Evolutionary conservation across 495 filamentous ascomycete genomes (phyloP).

Genomic region (Xylaria cubensis): DNA sequence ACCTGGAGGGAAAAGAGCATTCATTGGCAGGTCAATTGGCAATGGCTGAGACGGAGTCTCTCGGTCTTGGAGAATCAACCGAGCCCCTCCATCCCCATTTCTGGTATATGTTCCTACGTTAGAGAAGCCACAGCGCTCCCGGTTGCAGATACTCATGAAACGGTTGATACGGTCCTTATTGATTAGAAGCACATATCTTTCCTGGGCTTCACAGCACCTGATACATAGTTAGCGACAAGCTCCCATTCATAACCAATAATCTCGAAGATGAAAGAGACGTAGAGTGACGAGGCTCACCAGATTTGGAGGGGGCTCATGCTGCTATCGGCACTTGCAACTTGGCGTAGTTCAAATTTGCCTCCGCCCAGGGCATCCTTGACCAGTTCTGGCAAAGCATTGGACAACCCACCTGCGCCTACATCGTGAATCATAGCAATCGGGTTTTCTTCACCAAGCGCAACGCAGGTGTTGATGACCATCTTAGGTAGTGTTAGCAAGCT

Average conservation of each 20-base stretch:
- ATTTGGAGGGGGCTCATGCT: constrained; percentile 96
- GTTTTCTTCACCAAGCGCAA: constrained; percentile 78
- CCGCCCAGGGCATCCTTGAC: constrained; percentile 90
- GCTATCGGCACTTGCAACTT: constrained; percentile 86
- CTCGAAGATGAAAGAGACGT: neutral
- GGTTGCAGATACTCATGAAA: constrained; percentile 79
- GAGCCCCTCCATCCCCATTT: constrained; percentile 66
- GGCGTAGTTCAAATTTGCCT: constrained; percentile 87
- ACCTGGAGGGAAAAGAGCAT: constrained; percentile 88
- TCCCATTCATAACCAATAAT: neutral
- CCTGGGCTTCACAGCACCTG: constrained; percentile 89
- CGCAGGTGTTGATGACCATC: constrained; percentile 88
- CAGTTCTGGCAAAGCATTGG: constrained; percentile 90
- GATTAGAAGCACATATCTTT: constrained; percentile 89
- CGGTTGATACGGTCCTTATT: constrained; percentile 78
- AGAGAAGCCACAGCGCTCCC: constrained; percentile 93
- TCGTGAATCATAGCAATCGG: constrained; percentile 97
- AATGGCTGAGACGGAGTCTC: constrained; percentile 72
- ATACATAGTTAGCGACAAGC: constrained; percentile 12
- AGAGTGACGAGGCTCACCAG: constrained; percentile 55
- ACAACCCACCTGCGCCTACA: constrained; percentile 92
- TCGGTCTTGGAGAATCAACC: constrained; percentile 80
- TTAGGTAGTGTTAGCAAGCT: constrained; percentile 2
- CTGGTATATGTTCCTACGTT: constrained; percentile 81
- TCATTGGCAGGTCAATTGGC: constrained; percentile 91